These are phyloP conservation scores for Babesia caballi DNA, from an alignment of 169 alveolate species.

Conservation along the genomic window DNA sequence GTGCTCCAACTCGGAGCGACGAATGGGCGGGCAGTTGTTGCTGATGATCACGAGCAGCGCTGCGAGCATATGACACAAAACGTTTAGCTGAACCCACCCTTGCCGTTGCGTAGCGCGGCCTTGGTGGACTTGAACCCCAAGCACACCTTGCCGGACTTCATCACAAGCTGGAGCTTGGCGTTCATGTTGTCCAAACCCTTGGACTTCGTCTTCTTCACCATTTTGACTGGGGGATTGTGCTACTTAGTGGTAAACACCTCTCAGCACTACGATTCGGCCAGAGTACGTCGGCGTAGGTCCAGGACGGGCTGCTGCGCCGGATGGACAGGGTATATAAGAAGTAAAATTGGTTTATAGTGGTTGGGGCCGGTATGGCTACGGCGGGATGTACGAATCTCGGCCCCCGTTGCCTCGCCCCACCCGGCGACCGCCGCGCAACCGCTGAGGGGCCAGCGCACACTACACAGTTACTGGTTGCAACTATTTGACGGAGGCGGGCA, in stretches of 20 bases:
- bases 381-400: background rate
- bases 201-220: slow-evolving; percentile 85
- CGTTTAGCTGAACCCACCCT: slow-evolving; percentile 70
- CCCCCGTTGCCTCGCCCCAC: background rate
- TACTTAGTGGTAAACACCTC: slow-evolving; percentile 40
- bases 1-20: slow-evolving; percentile 96
- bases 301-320: no score
- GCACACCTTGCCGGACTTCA: slow-evolving; percentile 95
- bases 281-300: no score
- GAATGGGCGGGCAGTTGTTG: slow-evolving; percentile 97
- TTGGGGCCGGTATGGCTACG: background rate
- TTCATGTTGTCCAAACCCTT: slow-evolving; percentile 92
- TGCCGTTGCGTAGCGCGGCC: slow-evolving; percentile 93
- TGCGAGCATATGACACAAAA: background rate
- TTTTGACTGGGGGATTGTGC: slow-evolving; percentile 41
- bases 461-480: no score
- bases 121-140: slow-evolving; percentile 94
- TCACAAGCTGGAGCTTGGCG: slow-evolving; percentile 93
- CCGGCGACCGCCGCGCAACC: no score
- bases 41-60: slow-evolving; percentile 90
- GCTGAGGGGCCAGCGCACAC: no score
- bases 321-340: no score
- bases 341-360: no score
- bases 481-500: no score
- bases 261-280: slow-evolving; percentile 7